Percentiles rank a stretch among this genome's conserved stretches.
phyloP scores from a whole-genome alignment of 306 rosid species.

The Aeschynomene evenia region DNA sequence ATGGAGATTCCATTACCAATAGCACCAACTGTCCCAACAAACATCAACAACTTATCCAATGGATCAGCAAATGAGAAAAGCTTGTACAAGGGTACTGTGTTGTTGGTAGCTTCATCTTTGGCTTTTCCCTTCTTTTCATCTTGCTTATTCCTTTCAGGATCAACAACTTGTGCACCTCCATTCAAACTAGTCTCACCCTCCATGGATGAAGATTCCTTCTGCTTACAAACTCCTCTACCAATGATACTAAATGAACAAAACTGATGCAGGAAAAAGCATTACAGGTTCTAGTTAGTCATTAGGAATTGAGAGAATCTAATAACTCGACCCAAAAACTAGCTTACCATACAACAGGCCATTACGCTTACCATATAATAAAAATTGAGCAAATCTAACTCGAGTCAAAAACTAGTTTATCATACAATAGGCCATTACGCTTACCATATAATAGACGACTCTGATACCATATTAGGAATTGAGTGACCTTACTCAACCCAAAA shows the following conservation, averaged over 20 bases:
- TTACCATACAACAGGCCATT: too few species aligned
- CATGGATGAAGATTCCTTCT: slow-evolving; percentile 16
- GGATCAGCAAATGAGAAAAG: slow-evolving; percentile 84
- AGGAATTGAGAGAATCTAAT: too few species aligned
- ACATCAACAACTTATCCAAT: slow-evolving; percentile 59
- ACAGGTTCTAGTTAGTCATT: slow-evolving; percentile 1
- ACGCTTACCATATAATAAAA: too few species aligned
- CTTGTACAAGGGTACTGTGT: slow-evolving; percentile 63
- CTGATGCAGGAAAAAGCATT: slow-evolving; percentile 32
- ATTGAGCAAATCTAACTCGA: too few species aligned
- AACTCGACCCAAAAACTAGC: too few species aligned
- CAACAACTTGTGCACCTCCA: slow-evolving; percentile 23
- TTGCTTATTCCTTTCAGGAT: slow-evolving; percentile 29
- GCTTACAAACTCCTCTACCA: slow-evolving; percentile 16
- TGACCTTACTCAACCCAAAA: too few species aligned
- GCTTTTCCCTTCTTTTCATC: slow-evolving; percentile 39
- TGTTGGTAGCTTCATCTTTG: slow-evolving; percentile 33
- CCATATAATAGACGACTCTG: too few species aligned
- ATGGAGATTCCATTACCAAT: slow-evolving; percentile 55
- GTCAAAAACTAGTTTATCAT: too few species aligned
- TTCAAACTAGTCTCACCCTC: slow-evolving; percentile 31
- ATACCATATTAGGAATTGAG: too few species aligned
- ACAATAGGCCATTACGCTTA: too few species aligned
- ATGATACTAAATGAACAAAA: slow-evolving; percentile 3
- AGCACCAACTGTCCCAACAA: slow-evolving; percentile 62